Evolutionary conservation across 2,329 filamentous ascomycete genomes (phyloP).

Genomic region (Zopfia rhizophila): DNA sequence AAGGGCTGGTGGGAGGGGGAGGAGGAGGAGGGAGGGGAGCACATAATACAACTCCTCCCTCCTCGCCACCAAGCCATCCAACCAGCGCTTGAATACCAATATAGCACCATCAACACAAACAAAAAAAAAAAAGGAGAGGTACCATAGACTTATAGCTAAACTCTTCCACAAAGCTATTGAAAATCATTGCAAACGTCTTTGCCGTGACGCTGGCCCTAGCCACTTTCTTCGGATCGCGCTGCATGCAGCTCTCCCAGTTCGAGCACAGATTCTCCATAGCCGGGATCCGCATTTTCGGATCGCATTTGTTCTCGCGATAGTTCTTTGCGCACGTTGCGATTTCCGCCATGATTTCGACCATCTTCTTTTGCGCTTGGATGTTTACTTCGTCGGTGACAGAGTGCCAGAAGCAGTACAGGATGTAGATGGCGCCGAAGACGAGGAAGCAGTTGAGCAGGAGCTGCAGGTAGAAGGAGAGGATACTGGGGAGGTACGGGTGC

Average conservation of each 20-base stretch:
- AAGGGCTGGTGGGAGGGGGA: slow-evolving; percentile 1
- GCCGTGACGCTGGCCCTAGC: slow-evolving; percentile 84
- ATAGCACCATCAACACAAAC: too few relatives aligned
- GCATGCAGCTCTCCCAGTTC: slow-evolving; percentile 89
- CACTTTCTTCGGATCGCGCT: slow-evolving; percentile 79
- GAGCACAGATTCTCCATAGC: slow-evolving; percentile 78
- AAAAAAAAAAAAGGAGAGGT: slow-evolving; percentile 34
- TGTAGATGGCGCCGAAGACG: slow-evolving; percentile 67
- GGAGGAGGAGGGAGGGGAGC: slow-evolving; percentile 13
- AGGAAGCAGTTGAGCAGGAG: slow-evolving; percentile 73
- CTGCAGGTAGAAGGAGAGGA: slow-evolving; percentile 74
- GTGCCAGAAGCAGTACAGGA: slow-evolving; percentile 74
- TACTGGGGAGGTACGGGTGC: slow-evolving; percentile 72
- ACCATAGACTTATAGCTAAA: slow-evolving; percentile 87
- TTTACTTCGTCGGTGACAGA: slow-evolving; percentile 80
- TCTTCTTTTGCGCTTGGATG: slow-evolving; percentile 74
- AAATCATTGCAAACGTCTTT: slow-evolving; percentile 88
- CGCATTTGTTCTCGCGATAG: slow-evolving; percentile 81
- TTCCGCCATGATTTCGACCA: slow-evolving; percentile 74
- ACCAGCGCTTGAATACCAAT: too few relatives aligned
- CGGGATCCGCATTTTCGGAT: slow-evolving; percentile 72
- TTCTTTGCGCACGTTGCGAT: slow-evolving; percentile 78
- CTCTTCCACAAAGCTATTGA: slow-evolving; percentile 92
- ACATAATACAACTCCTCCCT: too few relatives aligned
- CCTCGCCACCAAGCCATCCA: too few relatives aligned